Evolutionary conservation across 129 eudicot genomes (phyloP), one percentile per base, ranked within the genome.

Genomic region (Chrysanthemum makinoi): DNA sequence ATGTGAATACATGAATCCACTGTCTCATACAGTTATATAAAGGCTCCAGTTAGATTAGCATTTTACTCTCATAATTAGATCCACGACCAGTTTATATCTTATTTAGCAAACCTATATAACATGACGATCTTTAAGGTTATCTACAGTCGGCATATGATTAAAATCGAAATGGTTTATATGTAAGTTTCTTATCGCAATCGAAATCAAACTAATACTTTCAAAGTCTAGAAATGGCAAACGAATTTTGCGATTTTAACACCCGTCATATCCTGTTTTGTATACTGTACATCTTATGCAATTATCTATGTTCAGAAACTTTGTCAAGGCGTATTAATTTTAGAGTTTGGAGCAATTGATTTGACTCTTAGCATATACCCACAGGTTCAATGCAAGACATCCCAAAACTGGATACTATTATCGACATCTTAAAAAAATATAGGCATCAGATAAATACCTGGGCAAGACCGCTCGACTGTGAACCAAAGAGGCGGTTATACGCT

Each of bases 401-500:
- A 10, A 52, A 12, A 14, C 17, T 52, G 17, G 57, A 52, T 52
- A 10, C 57, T 52, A 4, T 58, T 9, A 51, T 53, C 46, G 71
- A 11, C n/a, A 67, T 44, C 19, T 39, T 58, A 5, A 22, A 62
- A 12, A 24, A 50, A 9, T 12, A 4, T n/a, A 5, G 9, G 18
- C 28, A 58, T 49, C 52, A 51, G 49, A 68, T 13, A 53, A 18
- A 46, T 78, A 95, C 99, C 99, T 95, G 97, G 49, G 77, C 65
- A 30, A 95, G 81, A 22, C 97, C 89, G 52, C 74, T 57, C 46
- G 97, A 56, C 24, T 70, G 85, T 64, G 81, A 78, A 79, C 99
- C 96, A 74, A 83, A 90, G 47, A 74, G 15, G 69, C 97, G 96
- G 77, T 95, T 95, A 75, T 95, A 95, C 30, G 80, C 26, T 80